A percentile compares a stretch with the other conserved stretches of the same genome.
Conservation (phyloP, 2,329 filamentous ascomycete species). For the Claviceps sp. region DNA sequence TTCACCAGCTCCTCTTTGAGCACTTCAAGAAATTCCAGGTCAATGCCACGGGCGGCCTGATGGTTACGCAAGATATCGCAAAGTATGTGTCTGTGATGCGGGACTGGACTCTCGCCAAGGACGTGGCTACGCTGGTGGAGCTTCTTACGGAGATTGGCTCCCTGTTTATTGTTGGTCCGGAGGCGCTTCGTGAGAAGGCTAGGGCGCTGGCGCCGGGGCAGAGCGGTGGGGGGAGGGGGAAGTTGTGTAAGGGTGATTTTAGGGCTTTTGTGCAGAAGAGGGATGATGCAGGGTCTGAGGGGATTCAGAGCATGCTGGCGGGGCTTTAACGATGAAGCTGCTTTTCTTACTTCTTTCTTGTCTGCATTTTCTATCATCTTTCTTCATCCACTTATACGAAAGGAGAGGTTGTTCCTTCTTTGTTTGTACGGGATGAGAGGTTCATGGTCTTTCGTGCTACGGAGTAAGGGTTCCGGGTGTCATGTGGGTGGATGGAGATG, state of each 20-base stretch:
- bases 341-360: background rate
- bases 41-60: slow-evolving; percentile 82
- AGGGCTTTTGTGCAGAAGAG: slow-evolving; percentile 73
- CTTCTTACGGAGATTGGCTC: slow-evolving; percentile 87
- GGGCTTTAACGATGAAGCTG: slow-evolving; percentile 32
- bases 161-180: slow-evolving; percentile 82
- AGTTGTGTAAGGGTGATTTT: slow-evolving; percentile 55
- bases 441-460: too few relatives aligned
- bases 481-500: too few relatives aligned
- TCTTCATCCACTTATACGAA: background rate
- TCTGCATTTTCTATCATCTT: background rate
- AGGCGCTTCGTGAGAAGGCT: slow-evolving; percentile 59
- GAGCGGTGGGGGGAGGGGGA: slow-evolving; percentile 31
- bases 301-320: slow-evolving; percentile 71
- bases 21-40: slow-evolving; percentile 93
- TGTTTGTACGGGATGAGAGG: too few relatives aligned
- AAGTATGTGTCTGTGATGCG: slow-evolving; percentile 81
- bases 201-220: slow-evolving; percentile 38
- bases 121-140: slow-evolving; percentile 60
- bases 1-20: slow-evolving; percentile 69
- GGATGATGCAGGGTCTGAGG: slow-evolving; percentile 69
- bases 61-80: slow-evolving; percentile 92
- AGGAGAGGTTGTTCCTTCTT: too few relatives aligned
- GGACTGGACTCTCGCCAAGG: slow-evolving; percentile 62
- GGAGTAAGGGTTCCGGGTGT: too few relatives aligned